Conservation (phyloP, 176 grass and related monocot genomes). For the Musa schizocarpa region DNA sequence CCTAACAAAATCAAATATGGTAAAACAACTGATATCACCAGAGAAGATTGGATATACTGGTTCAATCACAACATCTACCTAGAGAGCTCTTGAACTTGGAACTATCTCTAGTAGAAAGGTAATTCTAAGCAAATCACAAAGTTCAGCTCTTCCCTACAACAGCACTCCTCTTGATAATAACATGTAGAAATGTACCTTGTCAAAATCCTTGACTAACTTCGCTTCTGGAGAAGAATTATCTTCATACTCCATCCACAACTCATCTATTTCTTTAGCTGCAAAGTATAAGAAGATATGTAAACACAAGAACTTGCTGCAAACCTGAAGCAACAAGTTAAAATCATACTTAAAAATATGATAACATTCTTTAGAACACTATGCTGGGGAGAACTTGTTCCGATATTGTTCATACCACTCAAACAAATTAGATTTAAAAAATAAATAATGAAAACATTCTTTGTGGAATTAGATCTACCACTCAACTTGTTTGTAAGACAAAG, state of each 20-base stretch:
- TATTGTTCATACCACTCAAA: too few species aligned
- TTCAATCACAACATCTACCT: neutral
- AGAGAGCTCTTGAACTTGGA: too few species aligned
- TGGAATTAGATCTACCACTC: too few species aligned
- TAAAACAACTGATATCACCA: neutral
- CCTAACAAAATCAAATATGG: neutral
- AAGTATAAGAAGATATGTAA: constrained; percentile 8
- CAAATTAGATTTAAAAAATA: too few species aligned
- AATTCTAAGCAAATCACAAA: too few species aligned
- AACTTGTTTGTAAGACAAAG: too few species aligned
- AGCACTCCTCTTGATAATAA: neutral
- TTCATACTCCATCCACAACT: constrained; percentile 88
- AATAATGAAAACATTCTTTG: too few species aligned
- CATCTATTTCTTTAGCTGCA: constrained; percentile 84
- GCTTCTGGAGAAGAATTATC: constrained; percentile 92
- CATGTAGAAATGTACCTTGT: constrained; percentile 52
- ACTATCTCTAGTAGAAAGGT: too few species aligned
- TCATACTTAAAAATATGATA: too few species aligned
- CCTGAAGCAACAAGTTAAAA: neutral
- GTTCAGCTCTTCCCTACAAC: too few species aligned
- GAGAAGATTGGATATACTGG: neutral
- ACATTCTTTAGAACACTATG: too few species aligned
- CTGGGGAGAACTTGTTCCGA: too few species aligned
- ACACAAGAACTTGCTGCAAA: neutral
- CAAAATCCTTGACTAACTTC: constrained; percentile 93